Evolutionary conservation across 1,284 basidiomycete genomes (phyloP).

Genomic region (Apiotrichum mycotoxinovorans): DNA sequence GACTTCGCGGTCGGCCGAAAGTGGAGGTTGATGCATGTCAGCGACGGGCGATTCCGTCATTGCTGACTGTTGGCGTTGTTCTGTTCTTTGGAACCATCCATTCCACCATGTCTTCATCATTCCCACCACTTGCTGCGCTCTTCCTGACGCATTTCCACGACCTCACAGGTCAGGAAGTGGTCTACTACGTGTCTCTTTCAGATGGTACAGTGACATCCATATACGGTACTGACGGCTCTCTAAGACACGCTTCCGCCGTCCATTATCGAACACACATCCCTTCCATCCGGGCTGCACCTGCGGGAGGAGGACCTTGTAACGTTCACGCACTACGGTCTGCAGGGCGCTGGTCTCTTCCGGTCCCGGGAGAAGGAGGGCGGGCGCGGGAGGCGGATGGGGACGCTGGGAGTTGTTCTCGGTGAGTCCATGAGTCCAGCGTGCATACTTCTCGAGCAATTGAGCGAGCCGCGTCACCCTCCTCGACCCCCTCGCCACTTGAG

Average conservation of each 20-base stretch:
- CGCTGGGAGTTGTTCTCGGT: constrained; percentile 40
- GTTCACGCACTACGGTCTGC: constrained; percentile 30
- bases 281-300: constrained; percentile 42
- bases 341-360: constrained; percentile 36
- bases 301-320: constrained; percentile 32
- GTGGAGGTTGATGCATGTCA: neutral
- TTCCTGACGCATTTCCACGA: constrained; percentile 48
- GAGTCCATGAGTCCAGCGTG: constrained; percentile 3
- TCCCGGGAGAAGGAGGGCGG: constrained; percentile 24
- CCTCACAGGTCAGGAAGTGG: constrained; percentile 40
- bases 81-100: neutral
- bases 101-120: constrained; percentile 7
- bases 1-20: neutral
- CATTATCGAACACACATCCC: constrained; percentile 36
- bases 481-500: neutral
- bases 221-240: neutral
- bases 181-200: constrained; percentile 32
- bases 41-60: neutral
- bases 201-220: constrained; percentile 22
- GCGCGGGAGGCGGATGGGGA: constrained; percentile 42
- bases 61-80: too few relatives aligned
- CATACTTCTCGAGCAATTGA: too few relatives aligned
- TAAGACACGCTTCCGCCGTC: constrained; percentile 21
- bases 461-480: neutral
- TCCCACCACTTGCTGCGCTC: constrained; percentile 40